Conservation (phyloP, 2,329 filamentous ascomycete genomes). For the Teratosphaeria destructans region DNA sequence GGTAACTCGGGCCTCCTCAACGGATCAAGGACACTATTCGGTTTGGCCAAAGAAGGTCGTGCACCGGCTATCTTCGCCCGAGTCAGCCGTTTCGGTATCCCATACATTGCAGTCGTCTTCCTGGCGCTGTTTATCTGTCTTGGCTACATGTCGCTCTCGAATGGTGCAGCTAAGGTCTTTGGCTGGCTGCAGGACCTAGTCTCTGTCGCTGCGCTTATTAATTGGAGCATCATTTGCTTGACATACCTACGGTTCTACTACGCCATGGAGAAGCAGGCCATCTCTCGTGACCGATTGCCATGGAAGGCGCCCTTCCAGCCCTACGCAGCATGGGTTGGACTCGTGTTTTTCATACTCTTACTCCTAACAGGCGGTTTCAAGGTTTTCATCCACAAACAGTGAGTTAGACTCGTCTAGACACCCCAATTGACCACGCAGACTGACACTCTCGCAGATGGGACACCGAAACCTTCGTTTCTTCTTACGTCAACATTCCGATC, state of each 20-base stretch:
- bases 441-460: conserved; percentile 7
- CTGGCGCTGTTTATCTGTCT: neutral
- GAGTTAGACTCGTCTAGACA: neutral
- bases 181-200: conserved; percentile 2
- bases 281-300: conserved; percentile 10
- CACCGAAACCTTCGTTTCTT: conserved; percentile 18
- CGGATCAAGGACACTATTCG: conserved; percentile 41
- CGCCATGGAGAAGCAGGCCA: conserved; percentile 1
- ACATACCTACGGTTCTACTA: conserved; percentile 1
- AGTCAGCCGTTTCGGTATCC: conserved; percentile 8
- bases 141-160: conserved; percentile 2
- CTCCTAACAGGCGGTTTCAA: conserved; percentile 22
- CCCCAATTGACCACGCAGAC: neutral
- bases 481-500: conserved; percentile 22
- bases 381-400: conserved; percentile 17
- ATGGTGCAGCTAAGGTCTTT: neutral
- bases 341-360: conserved; percentile 14
- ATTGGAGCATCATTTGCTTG: conserved; percentile 1
- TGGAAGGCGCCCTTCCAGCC: conserved; percentile 22
- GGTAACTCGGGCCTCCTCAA: conserved; percentile 46
- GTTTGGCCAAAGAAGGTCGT: conserved; percentile 50
- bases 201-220: neutral
- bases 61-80: conserved; percentile 42
- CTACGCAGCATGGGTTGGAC: conserved; percentile 17
- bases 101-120: conserved; percentile 9